Evolutionary conservation across 768 basidiomycete genomes (phyloP).

Genomic region (Lactarius evosmus): DNA sequence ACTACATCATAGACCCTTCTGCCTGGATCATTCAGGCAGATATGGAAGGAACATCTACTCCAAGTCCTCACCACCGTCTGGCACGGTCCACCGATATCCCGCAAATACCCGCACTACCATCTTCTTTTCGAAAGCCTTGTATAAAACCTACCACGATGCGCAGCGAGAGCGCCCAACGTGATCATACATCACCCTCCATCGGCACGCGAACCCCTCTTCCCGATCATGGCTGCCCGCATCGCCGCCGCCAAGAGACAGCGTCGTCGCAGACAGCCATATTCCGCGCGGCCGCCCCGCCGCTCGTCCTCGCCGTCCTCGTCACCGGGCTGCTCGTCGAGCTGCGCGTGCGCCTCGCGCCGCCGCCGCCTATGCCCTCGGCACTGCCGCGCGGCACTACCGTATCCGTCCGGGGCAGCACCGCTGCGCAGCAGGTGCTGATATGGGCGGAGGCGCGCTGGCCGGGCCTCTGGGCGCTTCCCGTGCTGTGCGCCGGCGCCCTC

Average conservation of each 20-base stretch:
- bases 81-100: background rate
- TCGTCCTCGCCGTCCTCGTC: slow-evolving; percentile 13
- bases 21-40: too few relatives aligned
- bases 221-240: background rate
- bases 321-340: slow-evolving; percentile 16
- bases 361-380: background rate
- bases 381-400: background rate
- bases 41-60: too few relatives aligned
- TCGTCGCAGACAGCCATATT: slow-evolving; percentile 6
- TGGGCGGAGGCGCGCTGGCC: slow-evolving; percentile 23
- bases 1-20: too few relatives aligned
- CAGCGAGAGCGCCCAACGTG: too few relatives aligned
- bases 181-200: background rate
- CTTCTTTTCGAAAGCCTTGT: background rate
- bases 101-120: background rate
- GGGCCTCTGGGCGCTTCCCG: slow-evolving; percentile 14
- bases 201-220: too few relatives aligned
- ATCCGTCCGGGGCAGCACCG: background rate
- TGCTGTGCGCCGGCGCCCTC: slow-evolving; percentile 5
- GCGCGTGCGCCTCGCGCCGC: slow-evolving; percentile 7
- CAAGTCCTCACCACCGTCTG: background rate
- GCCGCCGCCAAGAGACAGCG: background rate
- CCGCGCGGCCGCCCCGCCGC: slow-evolving; percentile 9
- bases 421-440: slow-evolving; percentile 14
- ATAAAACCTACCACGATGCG: too few relatives aligned